These are phyloP conservation scores for Phytophthora hybrid DNA, from an alignment of 352 stramenopile genomes.

Conservation along the genomic window DNA sequence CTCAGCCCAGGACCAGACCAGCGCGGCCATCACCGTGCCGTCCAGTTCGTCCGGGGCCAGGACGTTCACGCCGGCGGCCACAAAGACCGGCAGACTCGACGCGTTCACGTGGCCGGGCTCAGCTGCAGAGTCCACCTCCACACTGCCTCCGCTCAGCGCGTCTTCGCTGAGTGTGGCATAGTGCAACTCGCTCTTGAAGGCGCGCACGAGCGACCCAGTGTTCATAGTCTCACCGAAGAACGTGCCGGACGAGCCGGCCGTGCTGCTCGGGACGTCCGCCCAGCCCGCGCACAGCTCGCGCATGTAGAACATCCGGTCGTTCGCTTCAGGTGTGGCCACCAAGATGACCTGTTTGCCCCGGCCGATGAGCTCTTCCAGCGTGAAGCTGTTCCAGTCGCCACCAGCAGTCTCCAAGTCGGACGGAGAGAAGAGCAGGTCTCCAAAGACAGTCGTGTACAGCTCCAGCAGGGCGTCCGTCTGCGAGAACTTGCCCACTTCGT, in stretches of 20 bases:
- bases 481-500: slow-evolving; percentile 50
- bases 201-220: slow-evolving; percentile 53
- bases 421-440: slow-evolving; percentile 60
- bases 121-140: slow-evolving; percentile 28
- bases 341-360: slow-evolving; percentile 65
- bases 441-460: slow-evolving; percentile 59
- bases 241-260: slow-evolving; percentile 29
- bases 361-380: slow-evolving; percentile 53
- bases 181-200: slow-evolving; percentile 56
- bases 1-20: slow-evolving; percentile 73
- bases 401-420: slow-evolving; percentile 46
- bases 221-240: slow-evolving; percentile 59
- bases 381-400: slow-evolving; percentile 59
- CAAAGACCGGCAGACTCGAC: slow-evolving; percentile 51
- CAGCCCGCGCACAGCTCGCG: slow-evolving; percentile 54
- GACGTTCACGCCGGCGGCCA: slow-evolving; percentile 69
- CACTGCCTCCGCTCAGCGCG: slow-evolving; percentile 29
- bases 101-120: slow-evolving; percentile 44
- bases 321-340: slow-evolving; percentile 50
- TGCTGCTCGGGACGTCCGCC: slow-evolving; percentile 47
- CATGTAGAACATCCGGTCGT: slow-evolving; percentile 72
- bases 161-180: slow-evolving; percentile 61
- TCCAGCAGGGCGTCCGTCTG: slow-evolving; percentile 55
- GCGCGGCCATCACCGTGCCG: slow-evolving; percentile 50
- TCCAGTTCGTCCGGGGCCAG: slow-evolving; percentile 68